phyloP scores from a whole-genome alignment of 2,329 filamentous ascomycete genomes.

The Xylaria sp. region DNA sequence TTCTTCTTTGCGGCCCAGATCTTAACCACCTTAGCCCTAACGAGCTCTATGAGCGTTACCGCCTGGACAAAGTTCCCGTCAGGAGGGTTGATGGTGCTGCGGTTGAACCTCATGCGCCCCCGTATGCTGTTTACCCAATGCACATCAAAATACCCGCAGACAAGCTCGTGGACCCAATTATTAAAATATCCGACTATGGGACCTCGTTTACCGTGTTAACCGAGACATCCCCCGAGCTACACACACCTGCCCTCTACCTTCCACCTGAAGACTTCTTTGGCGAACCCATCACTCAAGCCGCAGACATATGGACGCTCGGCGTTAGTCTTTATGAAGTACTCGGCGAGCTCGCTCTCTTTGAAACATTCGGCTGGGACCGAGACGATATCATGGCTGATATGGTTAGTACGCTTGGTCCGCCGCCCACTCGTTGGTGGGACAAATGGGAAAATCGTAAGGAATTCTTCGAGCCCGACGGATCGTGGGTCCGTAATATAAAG shows the following conservation, averaged over 20 bases:
- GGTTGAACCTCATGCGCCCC: conserved; percentile 30
- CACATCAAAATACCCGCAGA: conserved; percentile 26
- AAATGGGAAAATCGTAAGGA: conserved; percentile 29
- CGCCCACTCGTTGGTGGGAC: conserved; percentile 34
- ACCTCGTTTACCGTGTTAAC: conserved; percentile 31
- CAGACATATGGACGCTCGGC: conserved; percentile 35
- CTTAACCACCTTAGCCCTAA: conserved; percentile 12
- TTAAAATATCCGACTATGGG: conserved; percentile 33
- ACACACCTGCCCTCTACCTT: conserved; percentile 31
- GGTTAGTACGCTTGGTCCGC: conserved; percentile 30
- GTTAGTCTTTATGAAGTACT: conserved; percentile 34
- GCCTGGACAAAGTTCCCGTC: conserved; percentile 22
- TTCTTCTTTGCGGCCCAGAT: conserved; percentile 16
- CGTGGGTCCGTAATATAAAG: conserved; percentile 11
- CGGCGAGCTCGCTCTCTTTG: conserved; percentile 32
- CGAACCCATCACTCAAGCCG: conserved; percentile 32
- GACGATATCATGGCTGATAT: conserved; percentile 34
- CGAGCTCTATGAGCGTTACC: conserved; percentile 25
- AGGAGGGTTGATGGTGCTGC: conserved; percentile 21
- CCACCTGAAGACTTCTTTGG: conserved; percentile 35
- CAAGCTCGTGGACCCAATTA: conserved; percentile 12
- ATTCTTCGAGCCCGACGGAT: conserved; percentile 26
- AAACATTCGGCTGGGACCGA: conserved; percentile 29
- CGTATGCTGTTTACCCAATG: conserved; percentile 31
- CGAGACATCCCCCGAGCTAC: conserved; percentile 21